Percentiles rank a stretch among this genome's conserved stretches.
These are phyloP conservation scores for Davidsoniella australis DNA, from an alignment of 2,329 filamentous ascomycete genomes.

Conservation along the genomic window DNA sequence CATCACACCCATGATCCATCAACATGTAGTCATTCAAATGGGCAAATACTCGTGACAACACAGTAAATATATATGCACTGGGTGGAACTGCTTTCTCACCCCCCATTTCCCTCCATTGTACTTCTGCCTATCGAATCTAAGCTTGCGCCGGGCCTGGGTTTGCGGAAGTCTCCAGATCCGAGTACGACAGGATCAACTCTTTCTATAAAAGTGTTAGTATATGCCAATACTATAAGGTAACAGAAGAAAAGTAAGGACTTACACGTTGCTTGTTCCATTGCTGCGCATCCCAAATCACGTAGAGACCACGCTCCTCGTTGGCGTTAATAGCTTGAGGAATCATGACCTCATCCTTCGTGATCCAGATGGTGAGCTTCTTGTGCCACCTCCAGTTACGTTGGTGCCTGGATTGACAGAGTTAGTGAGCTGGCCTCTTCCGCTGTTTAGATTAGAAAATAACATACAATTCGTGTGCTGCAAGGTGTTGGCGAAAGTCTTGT, in stretches of 20 bases:
- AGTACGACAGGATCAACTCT: constrained; percentile 43
- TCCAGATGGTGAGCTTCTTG: constrained; percentile 47
- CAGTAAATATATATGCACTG: no score
- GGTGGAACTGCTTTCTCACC: no score
- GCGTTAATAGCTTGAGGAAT: constrained; percentile 41
- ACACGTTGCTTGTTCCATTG: constrained; percentile 47
- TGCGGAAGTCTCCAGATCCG: constrained; percentile 35
- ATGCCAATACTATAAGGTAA: neutral
- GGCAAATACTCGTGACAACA: no score
- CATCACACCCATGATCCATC: no score
- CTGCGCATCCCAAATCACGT: constrained; percentile 47
- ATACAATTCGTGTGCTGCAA: constrained; percentile 47
- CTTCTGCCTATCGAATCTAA: no score
- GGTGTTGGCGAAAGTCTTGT: constrained; percentile 42
- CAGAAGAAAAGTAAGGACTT: constrained; percentile 18
- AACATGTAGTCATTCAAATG: no score
- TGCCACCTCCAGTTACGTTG: constrained; percentile 53
- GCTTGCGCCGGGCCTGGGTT: constrained; percentile 13
- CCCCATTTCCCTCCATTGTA: no score
- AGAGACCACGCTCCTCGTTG: constrained; percentile 46
- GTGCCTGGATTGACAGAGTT: constrained; percentile 25
- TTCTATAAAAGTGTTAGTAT: constrained; percentile 24
- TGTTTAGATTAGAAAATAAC: constrained; percentile 15
- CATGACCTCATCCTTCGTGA: constrained; percentile 52
- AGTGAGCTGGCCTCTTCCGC: neutral